phyloP scores from a whole-genome alignment of 1,139 yeast genomes.

The Candida pseudocylindracea region DNA sequence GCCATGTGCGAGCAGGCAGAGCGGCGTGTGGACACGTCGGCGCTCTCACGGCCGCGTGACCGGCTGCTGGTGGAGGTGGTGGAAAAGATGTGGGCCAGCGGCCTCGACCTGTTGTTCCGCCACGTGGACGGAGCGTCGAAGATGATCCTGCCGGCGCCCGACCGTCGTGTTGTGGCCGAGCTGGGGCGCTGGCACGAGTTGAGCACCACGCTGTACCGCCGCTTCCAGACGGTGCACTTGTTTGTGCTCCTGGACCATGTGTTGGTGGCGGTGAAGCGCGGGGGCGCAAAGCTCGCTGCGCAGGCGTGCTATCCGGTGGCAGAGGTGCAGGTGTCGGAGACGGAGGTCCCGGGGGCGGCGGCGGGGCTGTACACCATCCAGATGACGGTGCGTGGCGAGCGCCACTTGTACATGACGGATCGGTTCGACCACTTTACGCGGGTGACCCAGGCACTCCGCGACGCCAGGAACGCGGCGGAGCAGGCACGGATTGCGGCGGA shows the following conservation, averaged over 20 bases:
- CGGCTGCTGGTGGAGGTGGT: slow-evolving; percentile 50
- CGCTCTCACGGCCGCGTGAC: slow-evolving; percentile 10
- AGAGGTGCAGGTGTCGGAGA: slow-evolving; percentile 32
- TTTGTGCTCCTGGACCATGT: slow-evolving; percentile 62
- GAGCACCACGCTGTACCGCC: slow-evolving; percentile 73
- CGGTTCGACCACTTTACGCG: slow-evolving; percentile 33
- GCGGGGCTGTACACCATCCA: slow-evolving; percentile 10
- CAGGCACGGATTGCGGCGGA: slow-evolving; percentile 12
- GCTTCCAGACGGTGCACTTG: slow-evolving; percentile 54
- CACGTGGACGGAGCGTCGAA: slow-evolving; percentile 87
- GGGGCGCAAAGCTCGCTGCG: slow-evolving; percentile 27
- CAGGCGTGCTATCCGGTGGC: slow-evolving; percentile 62
- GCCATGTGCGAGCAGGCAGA: slow-evolving; percentile 31
- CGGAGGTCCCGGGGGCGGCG: slow-evolving; percentile 5
- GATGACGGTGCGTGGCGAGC: slow-evolving; percentile 22
- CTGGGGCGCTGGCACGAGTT: slow-evolving; percentile 78
- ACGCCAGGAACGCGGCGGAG: slow-evolving; percentile 40
- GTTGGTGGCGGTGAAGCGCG: slow-evolving; percentile 42
- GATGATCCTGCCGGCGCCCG: slow-evolving; percentile 52
- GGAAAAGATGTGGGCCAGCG: slow-evolving; percentile 66
- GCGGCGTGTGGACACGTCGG: slow-evolving; percentile 5
- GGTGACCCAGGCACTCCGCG: slow-evolving; percentile 33
- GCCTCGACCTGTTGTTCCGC: slow-evolving; percentile 47
- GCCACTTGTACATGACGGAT: slow-evolving; percentile 41
- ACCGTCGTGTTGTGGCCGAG: slow-evolving; percentile 63